phyloP scores from a whole-genome alignment of 2,329 filamentous ascomycete genomes.

The Pezicula radicicola region DNA sequence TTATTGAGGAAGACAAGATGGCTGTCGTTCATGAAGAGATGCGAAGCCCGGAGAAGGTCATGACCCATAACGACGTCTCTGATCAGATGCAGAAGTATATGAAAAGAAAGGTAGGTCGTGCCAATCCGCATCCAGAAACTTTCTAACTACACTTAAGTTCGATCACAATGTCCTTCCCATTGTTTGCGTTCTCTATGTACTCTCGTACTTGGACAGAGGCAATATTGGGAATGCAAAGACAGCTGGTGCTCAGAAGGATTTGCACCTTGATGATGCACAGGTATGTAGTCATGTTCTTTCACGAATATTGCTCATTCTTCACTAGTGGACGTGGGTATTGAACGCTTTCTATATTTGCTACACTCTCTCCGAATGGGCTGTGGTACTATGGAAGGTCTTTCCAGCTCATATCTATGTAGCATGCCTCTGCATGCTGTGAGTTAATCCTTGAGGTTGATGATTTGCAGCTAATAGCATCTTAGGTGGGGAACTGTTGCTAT shows the following conservation, averaged over 20 bases:
- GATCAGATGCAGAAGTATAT: slow-evolving; percentile 17
- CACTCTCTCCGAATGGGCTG: slow-evolving; percentile 12
- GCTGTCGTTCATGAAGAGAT: neutral
- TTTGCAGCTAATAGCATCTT: neutral
- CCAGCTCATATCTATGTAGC: slow-evolving; percentile 20
- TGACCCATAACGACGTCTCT: neutral
- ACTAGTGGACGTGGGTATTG: slow-evolving; percentile 11
- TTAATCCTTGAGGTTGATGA: neutral
- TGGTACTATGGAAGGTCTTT: slow-evolving; percentile 20
- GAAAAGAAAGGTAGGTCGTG: neutral
- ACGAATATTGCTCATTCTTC: no score
- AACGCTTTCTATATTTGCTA: slow-evolving; percentile 15
- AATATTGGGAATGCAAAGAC: slow-evolving; percentile 21
- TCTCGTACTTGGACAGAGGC: slow-evolving; percentile 15
- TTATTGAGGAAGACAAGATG: neutral
- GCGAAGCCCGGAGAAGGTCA: neutral
- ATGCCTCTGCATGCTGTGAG: slow-evolving; percentile 13
- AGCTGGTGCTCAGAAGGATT: slow-evolving; percentile 9
- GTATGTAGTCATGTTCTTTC: neutral
- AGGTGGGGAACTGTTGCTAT: slow-evolving; percentile 18
- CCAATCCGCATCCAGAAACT: neutral
- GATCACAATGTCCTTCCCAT: slow-evolving; percentile 10
- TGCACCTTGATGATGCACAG: slow-evolving; percentile 6
- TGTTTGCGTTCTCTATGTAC: slow-evolving; percentile 11
- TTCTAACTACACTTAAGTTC: slow-evolving; percentile 4